A percentile compares a stretch with the other conserved stretches of the same genome.
Conservation (phyloP, 2,329 filamentous ascomycete genomes). For the Colletotrichum brevisporum region DNA sequence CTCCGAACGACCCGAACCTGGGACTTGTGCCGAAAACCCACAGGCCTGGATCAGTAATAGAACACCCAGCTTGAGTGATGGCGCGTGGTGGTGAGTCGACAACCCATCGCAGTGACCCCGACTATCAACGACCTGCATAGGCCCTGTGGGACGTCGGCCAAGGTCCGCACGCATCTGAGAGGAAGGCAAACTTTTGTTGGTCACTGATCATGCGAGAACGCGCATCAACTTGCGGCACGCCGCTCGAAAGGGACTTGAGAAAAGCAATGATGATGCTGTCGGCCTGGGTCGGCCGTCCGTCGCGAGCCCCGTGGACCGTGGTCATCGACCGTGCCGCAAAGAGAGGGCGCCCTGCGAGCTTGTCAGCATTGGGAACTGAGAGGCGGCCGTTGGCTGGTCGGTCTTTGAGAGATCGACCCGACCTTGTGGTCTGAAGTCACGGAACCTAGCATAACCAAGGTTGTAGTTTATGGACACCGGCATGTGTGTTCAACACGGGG, state of each 20-base stretch:
- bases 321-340: neutral
- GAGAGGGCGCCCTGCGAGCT: neutral
- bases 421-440: slow-evolving; percentile 16
- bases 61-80: neutral
- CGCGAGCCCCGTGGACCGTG: slow-evolving; percentile 7
- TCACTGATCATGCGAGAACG: slow-evolving; percentile 20
- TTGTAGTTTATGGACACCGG: slow-evolving; percentile 7
- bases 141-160: slow-evolving; percentile 27
- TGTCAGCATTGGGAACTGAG: neutral
- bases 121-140: slow-evolving; percentile 12
- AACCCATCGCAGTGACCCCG: neutral
- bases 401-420: neutral
- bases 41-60: neutral
- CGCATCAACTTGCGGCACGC: slow-evolving; percentile 17
- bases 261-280: slow-evolving; percentile 20
- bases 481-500: slow-evolving; percentile 9
- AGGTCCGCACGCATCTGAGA: slow-evolving; percentile 12
- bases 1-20: slow-evolving; percentile 18
- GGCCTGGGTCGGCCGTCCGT: neutral
- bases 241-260: slow-evolving; percentile 5
- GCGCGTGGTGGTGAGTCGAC: slow-evolving; percentile 17
- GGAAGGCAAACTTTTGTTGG: slow-evolving; percentile 22
- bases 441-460: slow-evolving; percentile 20
- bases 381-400: neutral
- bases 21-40: neutral